These are phyloP conservation scores for Coemansia sp. DNA, from an alignment of 192 early-diverging fungal genomes.

Conservation along the genomic window DNA sequence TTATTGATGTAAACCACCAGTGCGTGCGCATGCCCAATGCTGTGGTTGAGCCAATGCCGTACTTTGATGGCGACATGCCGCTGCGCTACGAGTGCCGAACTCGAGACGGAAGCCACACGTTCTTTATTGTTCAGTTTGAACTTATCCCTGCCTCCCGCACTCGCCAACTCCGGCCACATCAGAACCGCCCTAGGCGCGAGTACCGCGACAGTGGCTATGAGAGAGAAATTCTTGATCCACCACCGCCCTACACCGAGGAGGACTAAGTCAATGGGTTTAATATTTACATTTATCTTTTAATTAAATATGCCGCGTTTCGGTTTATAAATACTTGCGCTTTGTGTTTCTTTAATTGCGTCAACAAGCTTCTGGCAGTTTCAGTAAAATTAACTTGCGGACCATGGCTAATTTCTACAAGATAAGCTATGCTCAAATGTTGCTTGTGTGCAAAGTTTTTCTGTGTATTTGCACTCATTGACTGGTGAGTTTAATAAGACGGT, in stretches of 20 bases:
- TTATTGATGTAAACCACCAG: slow-evolving; percentile 56
- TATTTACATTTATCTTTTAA: background rate
- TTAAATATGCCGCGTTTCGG: no score
- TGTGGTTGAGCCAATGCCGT: slow-evolving; percentile 55
- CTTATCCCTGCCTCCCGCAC: slow-evolving; percentile 47
- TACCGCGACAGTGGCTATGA: slow-evolving; percentile 56
- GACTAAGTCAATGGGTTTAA: background rate
- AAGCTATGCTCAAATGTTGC: no score
- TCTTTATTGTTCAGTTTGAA: slow-evolving; percentile 55
- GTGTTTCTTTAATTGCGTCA: no score
- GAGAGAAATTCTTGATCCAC: slow-evolving; percentile 53
- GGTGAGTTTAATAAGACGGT: no score
- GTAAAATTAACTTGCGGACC: slow-evolving; percentile 1
- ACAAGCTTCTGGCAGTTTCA: no score
- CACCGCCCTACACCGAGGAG: slow-evolving; percentile 48
- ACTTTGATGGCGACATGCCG: slow-evolving; percentile 50
- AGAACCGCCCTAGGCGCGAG: slow-evolving; percentile 41
- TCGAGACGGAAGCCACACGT: slow-evolving; percentile 39
- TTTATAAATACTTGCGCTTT: no score
- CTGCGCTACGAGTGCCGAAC: slow-evolving; percentile 55
- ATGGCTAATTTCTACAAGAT: no score
- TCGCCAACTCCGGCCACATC: slow-evolving; percentile 29
- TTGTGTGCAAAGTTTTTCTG: no score
- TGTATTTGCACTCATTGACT: no score
- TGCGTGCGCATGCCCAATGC: slow-evolving; percentile 56